These are phyloP conservation scores for Coccomyxa sp. DNA, from an alignment of 139 green algal species.

Conservation along the genomic window DNA sequence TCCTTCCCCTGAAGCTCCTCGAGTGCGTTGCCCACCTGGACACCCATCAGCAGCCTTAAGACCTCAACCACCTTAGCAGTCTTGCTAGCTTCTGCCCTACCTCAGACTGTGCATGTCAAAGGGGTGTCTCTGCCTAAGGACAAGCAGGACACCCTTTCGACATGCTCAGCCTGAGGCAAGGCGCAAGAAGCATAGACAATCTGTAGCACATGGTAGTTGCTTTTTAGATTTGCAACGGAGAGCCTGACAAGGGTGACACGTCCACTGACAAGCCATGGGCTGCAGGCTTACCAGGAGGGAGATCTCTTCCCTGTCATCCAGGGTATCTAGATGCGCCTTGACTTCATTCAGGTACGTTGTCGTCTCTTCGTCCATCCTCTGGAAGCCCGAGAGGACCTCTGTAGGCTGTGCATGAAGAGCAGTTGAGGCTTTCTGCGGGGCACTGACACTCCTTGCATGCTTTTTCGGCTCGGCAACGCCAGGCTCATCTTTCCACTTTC, in stretches of 20 bases:
- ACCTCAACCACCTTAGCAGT: too few relatives aligned
- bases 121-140: too few relatives aligned
- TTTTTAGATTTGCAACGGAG: too few relatives aligned
- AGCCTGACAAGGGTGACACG: too few relatives aligned
- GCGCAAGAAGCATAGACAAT: too few relatives aligned
- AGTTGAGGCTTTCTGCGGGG: not conserved
- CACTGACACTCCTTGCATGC: not conserved
- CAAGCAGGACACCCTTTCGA: too few relatives aligned
- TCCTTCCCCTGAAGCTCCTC: slow-evolving; percentile 45
- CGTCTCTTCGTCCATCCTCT: slow-evolving; percentile 14
- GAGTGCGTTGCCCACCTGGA: slow-evolving; percentile 50
- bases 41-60: too few relatives aligned
- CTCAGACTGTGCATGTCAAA: too few relatives aligned
- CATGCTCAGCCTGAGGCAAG: too few relatives aligned
- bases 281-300: not conserved
- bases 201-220: too few relatives aligned
- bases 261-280: too few relatives aligned
- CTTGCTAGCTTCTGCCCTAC: not conserved
- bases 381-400: not conserved
- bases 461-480: not conserved
- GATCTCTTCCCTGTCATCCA: slow-evolving; percentile 30
- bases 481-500: not conserved
- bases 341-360: slow-evolving; percentile 45
- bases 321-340: slow-evolving; percentile 36
- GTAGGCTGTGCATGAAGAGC: too few relatives aligned